These are phyloP conservation scores for Syzygium malaccense DNA, from an alignment of 441 rosid genomes.

Conservation along the genomic window DNA sequence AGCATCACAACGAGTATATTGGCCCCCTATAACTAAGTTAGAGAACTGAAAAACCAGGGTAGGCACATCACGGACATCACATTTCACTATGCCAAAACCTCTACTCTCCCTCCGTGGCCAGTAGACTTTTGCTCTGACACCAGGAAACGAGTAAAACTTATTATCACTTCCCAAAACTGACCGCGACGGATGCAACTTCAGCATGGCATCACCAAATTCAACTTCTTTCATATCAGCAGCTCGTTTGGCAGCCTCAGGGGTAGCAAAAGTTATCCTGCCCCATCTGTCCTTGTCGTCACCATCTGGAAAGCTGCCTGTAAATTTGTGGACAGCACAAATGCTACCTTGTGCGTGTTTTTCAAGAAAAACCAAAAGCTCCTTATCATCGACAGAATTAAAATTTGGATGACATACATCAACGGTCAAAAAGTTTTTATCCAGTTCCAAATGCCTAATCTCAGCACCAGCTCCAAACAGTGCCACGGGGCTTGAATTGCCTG, in stretches of 20 bases:
- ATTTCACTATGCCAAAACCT: constrained; percentile 34
- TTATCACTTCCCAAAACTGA: constrained; percentile 33
- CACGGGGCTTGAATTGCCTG: constrained; percentile 37
- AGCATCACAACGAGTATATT: constrained; percentile 17
- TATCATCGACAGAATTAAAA: constrained; percentile 40
- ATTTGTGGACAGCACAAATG: constrained; percentile 55
- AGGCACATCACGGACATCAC: constrained; percentile 26
- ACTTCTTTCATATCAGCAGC: constrained; percentile 44
- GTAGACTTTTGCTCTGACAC: constrained; percentile 46
- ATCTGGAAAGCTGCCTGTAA: constrained; percentile 23
- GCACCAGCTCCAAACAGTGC: constrained; percentile 95
- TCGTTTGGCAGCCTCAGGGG: constrained; percentile 55
- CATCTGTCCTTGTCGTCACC: constrained; percentile 44
- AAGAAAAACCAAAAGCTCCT: constrained; percentile 57
- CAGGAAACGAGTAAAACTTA: constrained; percentile 43
- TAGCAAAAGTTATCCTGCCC: constrained; percentile 61
- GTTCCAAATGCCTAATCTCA: constrained; percentile 83
- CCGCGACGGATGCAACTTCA: constrained; percentile 42
- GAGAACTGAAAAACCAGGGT: constrained; percentile 24
- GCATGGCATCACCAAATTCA: constrained; percentile 40
- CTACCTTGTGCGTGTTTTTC: constrained; percentile 48
- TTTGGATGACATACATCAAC: constrained; percentile 55
- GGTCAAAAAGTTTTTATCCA: constrained; percentile 60
- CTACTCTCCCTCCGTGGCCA: constrained; percentile 58
- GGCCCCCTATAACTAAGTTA: constrained; percentile 31